A percentile compares a stretch with the other conserved stretches of the same genome.
These are phyloP conservation scores for Acanthamoeba lenticulata DNA, from an alignment of 208 protist genomes.

Conservation along the genomic window DNA sequence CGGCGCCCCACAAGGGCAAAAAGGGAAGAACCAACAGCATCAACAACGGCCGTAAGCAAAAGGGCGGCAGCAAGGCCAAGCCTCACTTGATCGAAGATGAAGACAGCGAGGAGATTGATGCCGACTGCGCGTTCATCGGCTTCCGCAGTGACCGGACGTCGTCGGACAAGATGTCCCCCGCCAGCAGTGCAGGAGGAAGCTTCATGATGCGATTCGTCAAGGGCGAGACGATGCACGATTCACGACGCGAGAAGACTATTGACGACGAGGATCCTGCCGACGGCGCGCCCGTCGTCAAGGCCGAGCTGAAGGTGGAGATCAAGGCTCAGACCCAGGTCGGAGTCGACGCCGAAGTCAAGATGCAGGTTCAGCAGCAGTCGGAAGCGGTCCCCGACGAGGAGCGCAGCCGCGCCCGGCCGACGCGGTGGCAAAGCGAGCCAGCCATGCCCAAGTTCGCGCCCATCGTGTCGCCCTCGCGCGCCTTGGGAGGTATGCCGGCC, in stretches of 20 bases:
- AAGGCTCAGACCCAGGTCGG: not conserved
- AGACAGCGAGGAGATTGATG: not conserved
- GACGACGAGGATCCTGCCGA: not conserved
- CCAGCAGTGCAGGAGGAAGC: not conserved
- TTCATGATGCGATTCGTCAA: conserved; percentile 17
- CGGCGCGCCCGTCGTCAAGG: not conserved
- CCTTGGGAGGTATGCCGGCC: not conserved
- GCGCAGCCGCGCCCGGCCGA: not conserved
- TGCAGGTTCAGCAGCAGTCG: not conserved
- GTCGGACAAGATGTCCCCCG: not conserved
- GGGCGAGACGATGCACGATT: not conserved
- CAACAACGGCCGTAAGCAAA: not conserved
- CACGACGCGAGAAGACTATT: not conserved
- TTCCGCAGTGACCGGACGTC: not conserved
- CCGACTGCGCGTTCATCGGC: not conserved
- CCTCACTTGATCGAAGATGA: not conserved
- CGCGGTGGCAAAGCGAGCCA: conserved; percentile 16
- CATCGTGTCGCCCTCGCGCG: not conserved
- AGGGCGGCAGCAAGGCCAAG: not conserved
- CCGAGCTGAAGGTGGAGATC: not conserved
- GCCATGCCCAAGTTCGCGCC: conserved; percentile 7
- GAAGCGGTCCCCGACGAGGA: not conserved
- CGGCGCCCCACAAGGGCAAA: conserved; percentile 6
- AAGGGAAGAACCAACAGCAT: not conserved
- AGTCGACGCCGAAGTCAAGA: not conserved